Base-by-base conservation (phyloP, 768 basidiomycete species). In the Suillus subaureus region DNA sequence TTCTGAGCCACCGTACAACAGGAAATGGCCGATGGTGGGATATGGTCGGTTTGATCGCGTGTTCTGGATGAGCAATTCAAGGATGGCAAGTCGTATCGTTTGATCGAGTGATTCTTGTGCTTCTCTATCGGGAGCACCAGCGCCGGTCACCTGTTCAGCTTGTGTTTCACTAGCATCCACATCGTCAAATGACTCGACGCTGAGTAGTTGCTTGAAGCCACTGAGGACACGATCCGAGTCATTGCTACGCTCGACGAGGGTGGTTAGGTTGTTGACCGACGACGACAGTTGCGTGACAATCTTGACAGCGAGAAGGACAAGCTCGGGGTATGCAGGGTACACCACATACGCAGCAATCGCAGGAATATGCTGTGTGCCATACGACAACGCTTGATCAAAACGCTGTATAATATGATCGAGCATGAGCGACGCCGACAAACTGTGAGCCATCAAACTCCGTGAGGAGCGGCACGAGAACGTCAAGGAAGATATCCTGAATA, bases 1-100 rank as follows among this genome's bases (percentile, higher is more conserved):
- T n/a, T 81, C 81, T 2, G 82, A 75, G 4, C 83, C 80, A 26
- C 92, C 91, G 70, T 96, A 93, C 26, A 97, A 83, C 13, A 98
- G 79, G 78, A 93, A 92, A 77, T 97, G 96, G 0, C 92, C 91
- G 23, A 97, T 72, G 70, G 96, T 97, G 7, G 96, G 95, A 69
- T 87, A 93, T 0, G 86, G 77, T 11, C 84, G 78, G 52, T 80
- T 83, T 0, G 78, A 74, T n/a, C 84, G 79, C 0, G 95, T 95
- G 66, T 90, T 92, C 64, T 87, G 87, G 49, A 94, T 86, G 62
- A 99, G 82, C 13, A 99, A 79, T 67, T 96, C 89, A 57, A 99
- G 85, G 6, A 93, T 88, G 0, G 91, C 87, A 1, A 91, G 79
- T 43, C 93, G 79, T 62, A 91, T 92, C 0, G 90, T 87, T 67